phyloP scores from a whole-genome alignment of 768 basidiomycete genomes.

The Boletus patriciae region DNA sequence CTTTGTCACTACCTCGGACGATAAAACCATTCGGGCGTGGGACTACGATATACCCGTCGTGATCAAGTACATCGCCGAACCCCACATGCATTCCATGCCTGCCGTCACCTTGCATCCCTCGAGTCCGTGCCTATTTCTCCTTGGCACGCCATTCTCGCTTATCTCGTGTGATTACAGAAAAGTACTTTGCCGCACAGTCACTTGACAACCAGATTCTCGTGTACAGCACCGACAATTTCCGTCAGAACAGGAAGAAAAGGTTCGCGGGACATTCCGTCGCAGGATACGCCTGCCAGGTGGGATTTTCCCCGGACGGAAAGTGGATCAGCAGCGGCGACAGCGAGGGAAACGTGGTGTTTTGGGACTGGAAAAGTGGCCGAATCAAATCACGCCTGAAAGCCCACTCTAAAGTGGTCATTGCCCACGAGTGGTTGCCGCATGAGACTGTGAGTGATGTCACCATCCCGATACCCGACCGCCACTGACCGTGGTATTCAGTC shows the following conservation, averaged over 20 bases:
- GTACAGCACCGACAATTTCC: constrained; percentile 97
- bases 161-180: constrained; percentile 49
- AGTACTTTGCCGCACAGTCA: constrained; percentile 97
- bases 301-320: constrained; percentile 97
- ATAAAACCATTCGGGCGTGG: constrained; percentile 99
- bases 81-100: constrained; percentile 99
- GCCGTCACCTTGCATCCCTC: constrained; percentile 95
- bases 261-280: constrained; percentile 97
- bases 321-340: constrained; percentile 98
- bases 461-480: background rate
- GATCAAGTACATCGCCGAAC: constrained; percentile 99
- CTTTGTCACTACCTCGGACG: constrained; percentile 97
- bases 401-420: constrained; percentile 95
- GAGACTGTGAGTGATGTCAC: constrained; percentile 70
- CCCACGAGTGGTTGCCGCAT: constrained; percentile 97
- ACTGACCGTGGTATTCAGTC: constrained; percentile 54
- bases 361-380: constrained; percentile 99
- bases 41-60: constrained; percentile 99
- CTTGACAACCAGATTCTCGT: constrained; percentile 98
- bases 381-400: constrained; percentile 89
- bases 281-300: constrained; percentile 95
- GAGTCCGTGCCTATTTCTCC: constrained; percentile 54
- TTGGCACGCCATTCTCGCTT: constrained; percentile 19
- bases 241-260: constrained; percentile 97
- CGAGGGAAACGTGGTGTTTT: constrained; percentile 93